Evolutionary conservation across 345 rosid genomes (phyloP), one percentile per base, ranked within the genome.

Genomic region (Brassica juncea): DNA sequence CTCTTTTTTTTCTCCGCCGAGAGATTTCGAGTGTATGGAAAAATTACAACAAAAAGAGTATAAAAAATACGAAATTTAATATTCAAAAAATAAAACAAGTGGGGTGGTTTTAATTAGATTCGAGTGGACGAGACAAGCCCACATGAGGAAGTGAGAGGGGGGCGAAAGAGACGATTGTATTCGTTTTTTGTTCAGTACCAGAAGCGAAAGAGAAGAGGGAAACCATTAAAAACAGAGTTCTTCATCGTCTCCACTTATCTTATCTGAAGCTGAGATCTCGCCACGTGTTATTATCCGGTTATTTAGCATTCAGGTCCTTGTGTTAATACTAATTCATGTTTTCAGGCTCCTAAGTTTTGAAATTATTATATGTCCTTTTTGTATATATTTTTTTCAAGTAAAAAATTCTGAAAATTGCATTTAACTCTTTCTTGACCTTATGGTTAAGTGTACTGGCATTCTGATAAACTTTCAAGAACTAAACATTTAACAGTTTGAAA

Each of bases 171-270:
- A 62, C 39, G 39, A 62, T 2, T 31, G 67, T 63, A n/a, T 63
- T 63, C 67, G 11, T 31, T 31, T 30, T 31, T 31, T 31, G 42
- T 63, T 15, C 44, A 3, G 15, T 32, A 63, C 68, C 25, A 63
- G 67, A 30, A 30, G 66, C 4, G 7, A 27, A 5, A 27, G 66
- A n/a, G 37, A 61, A 62, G 42, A 63, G 42, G 68, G 68, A 63
- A 63, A 63, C 42, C 23, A 63, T 60, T 27, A 1, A 4, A 4
- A 59, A 23, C 7, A 11, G 32, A 57, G 27, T 4, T 21, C 1
- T 58, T 23, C 66, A 30, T 62, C 66, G 39, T 30, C 21, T 62
- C 66, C 66, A 62, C 66, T 31, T 32, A 63, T 63, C 68, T 63
- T 3, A 6, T 31, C 44, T 63, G 14, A 32, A 3, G 68, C 44